Evolutionary conservation across 352 stramenopile genomes (phyloP).

Genomic region (Phytophthora pluvialis): DNA sequence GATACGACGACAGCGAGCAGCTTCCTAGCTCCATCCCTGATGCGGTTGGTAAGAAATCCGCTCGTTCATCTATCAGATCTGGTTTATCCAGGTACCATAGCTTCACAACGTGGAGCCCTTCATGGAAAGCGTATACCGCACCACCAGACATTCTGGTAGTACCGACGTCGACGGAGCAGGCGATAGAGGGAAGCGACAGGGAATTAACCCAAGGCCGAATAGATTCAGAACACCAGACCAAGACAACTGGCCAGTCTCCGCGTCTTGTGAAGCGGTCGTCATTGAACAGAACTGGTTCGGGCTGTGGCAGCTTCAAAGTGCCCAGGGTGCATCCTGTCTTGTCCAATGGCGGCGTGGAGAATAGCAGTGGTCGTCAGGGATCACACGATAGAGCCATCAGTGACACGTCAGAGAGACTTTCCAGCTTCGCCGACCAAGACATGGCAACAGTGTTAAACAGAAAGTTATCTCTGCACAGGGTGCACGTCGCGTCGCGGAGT

Average conservation of each 20-base stretch:
- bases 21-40: slow-evolving; percentile 3
- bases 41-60: neutral
- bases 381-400: neutral
- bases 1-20: neutral
- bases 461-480: slow-evolving; percentile 28
- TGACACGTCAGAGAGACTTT: slow-evolving; percentile 16
- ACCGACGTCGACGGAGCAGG: neutral
- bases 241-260: neutral
- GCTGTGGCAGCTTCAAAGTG: neutral
- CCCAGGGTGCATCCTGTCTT: slow-evolving; percentile 28
- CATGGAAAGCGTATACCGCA: neutral
- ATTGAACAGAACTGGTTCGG: slow-evolving; percentile 4
- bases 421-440: neutral
- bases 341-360: slow-evolving; percentile 4
- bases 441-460: slow-evolving; percentile 16
- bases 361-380: neutral
- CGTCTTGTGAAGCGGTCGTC: slow-evolving; percentile 26
- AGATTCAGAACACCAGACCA: neutral
- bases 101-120: slow-evolving; percentile 2
- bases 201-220: neutral
- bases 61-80: neutral
- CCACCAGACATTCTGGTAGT: neutral
- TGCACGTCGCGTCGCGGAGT: slow-evolving; percentile 18
- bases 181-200: slow-evolving; percentile 5
- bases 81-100: slow-evolving; percentile 10